phyloP scores from a whole-genome alignment of 148 eudicot species.

The Persicaria tinctoria region DNA sequence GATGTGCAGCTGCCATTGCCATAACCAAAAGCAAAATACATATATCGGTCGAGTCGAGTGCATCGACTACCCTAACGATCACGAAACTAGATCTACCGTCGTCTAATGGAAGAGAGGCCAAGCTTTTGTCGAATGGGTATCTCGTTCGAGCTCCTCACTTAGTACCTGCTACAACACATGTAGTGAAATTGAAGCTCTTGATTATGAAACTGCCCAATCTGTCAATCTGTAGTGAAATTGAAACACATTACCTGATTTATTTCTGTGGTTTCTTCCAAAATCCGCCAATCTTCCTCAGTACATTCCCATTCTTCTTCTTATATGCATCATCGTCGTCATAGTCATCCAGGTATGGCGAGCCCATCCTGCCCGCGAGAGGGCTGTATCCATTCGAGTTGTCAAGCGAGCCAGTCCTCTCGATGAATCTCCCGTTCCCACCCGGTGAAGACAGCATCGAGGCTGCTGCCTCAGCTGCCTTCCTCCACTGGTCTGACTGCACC shows the following conservation, averaged over 20 bases:
- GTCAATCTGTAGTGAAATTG: neutral
- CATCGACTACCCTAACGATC: neutral
- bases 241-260: conserved; percentile 15
- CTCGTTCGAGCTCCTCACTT: neutral
- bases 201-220: neutral
- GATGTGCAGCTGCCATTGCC: neutral
- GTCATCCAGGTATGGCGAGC: conserved; percentile 46
- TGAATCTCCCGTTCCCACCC: conserved; percentile 46
- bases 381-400: conserved; percentile 32
- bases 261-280: conserved; percentile 86
- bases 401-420: conserved; percentile 67
- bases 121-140: neutral
- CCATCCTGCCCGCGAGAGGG: conserved; percentile 31
- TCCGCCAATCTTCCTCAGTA: conserved; percentile 73
- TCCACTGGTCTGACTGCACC: conserved; percentile 86
- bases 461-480: conserved; percentile 97
- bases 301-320: conserved; percentile 77
- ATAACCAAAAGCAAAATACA: neutral
- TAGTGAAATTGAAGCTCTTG: neutral
- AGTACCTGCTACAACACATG: neutral
- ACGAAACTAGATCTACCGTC: neutral
- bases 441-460: conserved; percentile 63
- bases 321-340: conserved; percentile 47
- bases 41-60: neutral
- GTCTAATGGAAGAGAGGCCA: neutral